Conservation (phyloP, 345 rosid species). For the Salix viminalis region DNA sequence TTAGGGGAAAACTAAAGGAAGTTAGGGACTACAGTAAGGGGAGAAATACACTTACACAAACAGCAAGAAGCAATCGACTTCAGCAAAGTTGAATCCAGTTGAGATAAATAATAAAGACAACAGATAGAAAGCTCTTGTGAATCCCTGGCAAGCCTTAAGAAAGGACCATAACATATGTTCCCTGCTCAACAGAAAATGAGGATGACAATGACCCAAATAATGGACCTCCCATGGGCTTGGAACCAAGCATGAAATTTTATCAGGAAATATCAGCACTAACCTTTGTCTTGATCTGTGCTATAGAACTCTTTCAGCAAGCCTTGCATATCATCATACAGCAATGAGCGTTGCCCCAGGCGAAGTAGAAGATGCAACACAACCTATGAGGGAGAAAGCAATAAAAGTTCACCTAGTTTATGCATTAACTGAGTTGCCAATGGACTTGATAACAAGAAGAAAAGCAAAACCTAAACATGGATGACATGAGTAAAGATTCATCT, state of each 20-base stretch:
- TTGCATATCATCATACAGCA: slow-evolving; percentile 45
- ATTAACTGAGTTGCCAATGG: not conserved
- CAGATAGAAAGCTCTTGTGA: slow-evolving; percentile 60
- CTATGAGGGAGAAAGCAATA: slow-evolving; percentile 31
- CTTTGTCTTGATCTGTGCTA: slow-evolving; percentile 42
- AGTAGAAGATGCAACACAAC: slow-evolving; percentile 63
- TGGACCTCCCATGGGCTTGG: slow-evolving; percentile 2
- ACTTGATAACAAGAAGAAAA: not conserved
- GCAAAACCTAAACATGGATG: not conserved
- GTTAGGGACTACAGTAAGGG: not conserved
- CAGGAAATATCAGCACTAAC: slow-evolving; percentile 28
- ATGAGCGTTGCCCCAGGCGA: slow-evolving; percentile 56
- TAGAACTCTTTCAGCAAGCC: slow-evolving; percentile 48
- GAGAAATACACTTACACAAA: slow-evolving; percentile 45
- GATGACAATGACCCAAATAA: slow-evolving; percentile 2
- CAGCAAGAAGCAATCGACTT: slow-evolving; percentile 63
- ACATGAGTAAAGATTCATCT: not conserved
- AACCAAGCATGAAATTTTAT: slow-evolving; percentile 4
- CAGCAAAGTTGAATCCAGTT: slow-evolving; percentile 45
- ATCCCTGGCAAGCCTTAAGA: slow-evolving; percentile 57
- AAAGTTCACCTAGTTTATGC: not conserved
- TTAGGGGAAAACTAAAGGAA: not conserved
- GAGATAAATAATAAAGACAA: slow-evolving; percentile 65
- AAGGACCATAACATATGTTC: slow-evolving; percentile 56
- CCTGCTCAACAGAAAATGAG: slow-evolving; percentile 36